A percentile compares a stretch with the other conserved stretches of the same genome.
phyloP scores from a whole-genome alignment of 2,329 filamentous ascomycete species.

The Fusarium camptoceras region DNA sequence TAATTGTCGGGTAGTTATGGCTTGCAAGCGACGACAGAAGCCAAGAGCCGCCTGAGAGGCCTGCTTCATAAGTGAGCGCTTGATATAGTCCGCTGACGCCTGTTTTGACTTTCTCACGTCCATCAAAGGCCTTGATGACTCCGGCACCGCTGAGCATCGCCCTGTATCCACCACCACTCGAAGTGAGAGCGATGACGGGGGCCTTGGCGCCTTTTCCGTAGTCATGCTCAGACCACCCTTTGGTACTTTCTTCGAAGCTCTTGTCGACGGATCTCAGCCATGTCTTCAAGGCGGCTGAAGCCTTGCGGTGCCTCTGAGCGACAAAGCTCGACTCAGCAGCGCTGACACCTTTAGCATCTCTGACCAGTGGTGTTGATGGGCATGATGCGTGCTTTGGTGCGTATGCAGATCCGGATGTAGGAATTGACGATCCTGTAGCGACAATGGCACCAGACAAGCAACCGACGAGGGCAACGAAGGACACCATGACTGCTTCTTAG shows the following conservation, averaged over 20 bases:
- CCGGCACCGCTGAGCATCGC: slow-evolving; percentile 17
- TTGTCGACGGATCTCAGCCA: slow-evolving; percentile 1
- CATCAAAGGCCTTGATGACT: slow-evolving; percentile 12
- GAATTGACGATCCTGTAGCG: background rate
- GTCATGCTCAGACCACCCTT: background rate
- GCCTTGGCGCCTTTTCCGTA: background rate
- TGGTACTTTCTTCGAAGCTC: background rate
- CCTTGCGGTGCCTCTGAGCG: background rate
- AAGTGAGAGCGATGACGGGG: slow-evolving; percentile 10
- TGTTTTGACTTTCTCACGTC: slow-evolving; percentile 8
- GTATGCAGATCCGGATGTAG: background rate
- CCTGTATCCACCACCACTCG: slow-evolving; percentile 10
- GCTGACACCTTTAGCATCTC: background rate
- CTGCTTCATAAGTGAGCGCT: slow-evolving; percentile 7
- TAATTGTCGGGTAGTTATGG: slow-evolving; percentile 3
- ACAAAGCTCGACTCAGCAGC: background rate
- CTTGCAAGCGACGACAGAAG: slow-evolving; percentile 1
- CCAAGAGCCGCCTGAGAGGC: slow-evolving; percentile 9
- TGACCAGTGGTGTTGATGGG: background rate
- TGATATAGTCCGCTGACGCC: slow-evolving; percentile 16
- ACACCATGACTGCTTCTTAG: background rate
- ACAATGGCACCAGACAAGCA: background rate
- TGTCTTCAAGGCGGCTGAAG: background rate
- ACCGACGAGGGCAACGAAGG: background rate
- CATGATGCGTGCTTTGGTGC: slow-evolving; percentile 4